Evolutionary conservation across 495 filamentous ascomycete genomes (phyloP).

Genomic region (Hypoxylon rickii): DNA sequence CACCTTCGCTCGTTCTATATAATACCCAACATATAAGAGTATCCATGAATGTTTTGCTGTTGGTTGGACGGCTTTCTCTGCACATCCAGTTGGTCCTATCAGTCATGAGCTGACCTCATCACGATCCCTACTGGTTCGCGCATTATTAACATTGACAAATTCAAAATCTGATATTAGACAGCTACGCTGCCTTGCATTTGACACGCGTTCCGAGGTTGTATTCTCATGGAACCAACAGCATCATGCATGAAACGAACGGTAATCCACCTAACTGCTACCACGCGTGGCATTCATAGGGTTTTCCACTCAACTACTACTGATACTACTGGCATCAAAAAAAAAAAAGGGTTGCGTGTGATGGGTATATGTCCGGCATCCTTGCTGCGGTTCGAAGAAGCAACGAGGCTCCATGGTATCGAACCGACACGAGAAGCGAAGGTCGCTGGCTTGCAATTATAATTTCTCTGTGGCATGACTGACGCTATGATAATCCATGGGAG

Average conservation of each 20-base stretch:
- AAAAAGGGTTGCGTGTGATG: background rate
- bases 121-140: slow-evolving; percentile 9
- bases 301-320: too few relatives aligned
- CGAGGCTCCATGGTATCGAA: slow-evolving; percentile 44
- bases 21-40: too few relatives aligned
- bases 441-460: slow-evolving; percentile 54
- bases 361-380: slow-evolving; percentile 49
- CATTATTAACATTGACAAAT: slow-evolving; percentile 12
- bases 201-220: background rate
- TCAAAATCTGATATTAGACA: slow-evolving; percentile 7
- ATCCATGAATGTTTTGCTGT: too few relatives aligned
- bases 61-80: too few relatives aligned
- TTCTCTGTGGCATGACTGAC: slow-evolving; percentile 54
- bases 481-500: slow-evolving; percentile 46
- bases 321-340: background rate
- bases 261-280: too few relatives aligned
- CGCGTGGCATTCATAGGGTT: too few relatives aligned
- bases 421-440: slow-evolving; percentile 41
- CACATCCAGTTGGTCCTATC: background rate
- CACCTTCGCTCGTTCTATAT: too few relatives aligned
- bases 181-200: background rate
- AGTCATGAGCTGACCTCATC: slow-evolving; percentile 20
- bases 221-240: slow-evolving; percentile 1
- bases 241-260: background rate
- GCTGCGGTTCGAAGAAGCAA: slow-evolving; percentile 49